Percentiles rank a stretch among this genome's conserved stretches.
phyloP scores from a whole-genome alignment of 148 eudicot genomes.

The Beta vulgaris region DNA sequence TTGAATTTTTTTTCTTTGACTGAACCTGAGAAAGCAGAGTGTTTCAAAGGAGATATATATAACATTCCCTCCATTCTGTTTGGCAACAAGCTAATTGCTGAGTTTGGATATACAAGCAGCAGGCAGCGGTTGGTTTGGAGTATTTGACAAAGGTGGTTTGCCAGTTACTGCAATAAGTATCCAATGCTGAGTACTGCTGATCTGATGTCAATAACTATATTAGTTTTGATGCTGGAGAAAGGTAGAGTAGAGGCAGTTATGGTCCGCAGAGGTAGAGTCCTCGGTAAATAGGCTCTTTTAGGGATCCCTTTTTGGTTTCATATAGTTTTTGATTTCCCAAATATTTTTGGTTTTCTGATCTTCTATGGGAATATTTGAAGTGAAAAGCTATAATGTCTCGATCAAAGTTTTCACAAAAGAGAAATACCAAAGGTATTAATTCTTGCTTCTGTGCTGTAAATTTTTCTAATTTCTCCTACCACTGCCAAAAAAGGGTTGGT shows the following conservation, averaged over 20 bases:
- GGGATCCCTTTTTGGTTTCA: constrained; percentile 15
- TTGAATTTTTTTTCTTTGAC: constrained; percentile 17
- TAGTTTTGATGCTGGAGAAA: constrained; percentile 29
- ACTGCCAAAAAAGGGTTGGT: too few relatives aligned
- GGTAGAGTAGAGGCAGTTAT: constrained; percentile 29
- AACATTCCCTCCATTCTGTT: neutral
- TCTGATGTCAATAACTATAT: constrained; percentile 26
- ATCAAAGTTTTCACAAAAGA: constrained; percentile 16
- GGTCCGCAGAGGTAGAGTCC: constrained; percentile 26
- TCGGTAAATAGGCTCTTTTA: constrained; percentile 20
- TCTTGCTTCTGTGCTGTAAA: constrained; percentile 4
- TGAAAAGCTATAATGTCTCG: constrained; percentile 7
- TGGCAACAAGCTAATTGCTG: constrained; percentile 11
- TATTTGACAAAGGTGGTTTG: constrained; percentile 22
- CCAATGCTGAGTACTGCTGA: constrained; percentile 27
- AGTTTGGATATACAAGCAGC: constrained; percentile 20
- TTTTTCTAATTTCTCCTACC: neutral
- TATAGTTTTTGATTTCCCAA: constrained; percentile 6
- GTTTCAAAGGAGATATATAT: neutral
- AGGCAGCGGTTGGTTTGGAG: constrained; percentile 6
- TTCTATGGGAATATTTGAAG: neutral
- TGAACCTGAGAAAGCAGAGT: constrained; percentile 10
- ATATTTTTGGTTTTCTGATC: neutral
- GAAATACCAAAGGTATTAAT: constrained; percentile 13
- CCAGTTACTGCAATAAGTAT: constrained; percentile 39